Conservation (phyloP, 495 filamentous ascomycete genomes). For the Penicillium ochrochloron region DNA sequence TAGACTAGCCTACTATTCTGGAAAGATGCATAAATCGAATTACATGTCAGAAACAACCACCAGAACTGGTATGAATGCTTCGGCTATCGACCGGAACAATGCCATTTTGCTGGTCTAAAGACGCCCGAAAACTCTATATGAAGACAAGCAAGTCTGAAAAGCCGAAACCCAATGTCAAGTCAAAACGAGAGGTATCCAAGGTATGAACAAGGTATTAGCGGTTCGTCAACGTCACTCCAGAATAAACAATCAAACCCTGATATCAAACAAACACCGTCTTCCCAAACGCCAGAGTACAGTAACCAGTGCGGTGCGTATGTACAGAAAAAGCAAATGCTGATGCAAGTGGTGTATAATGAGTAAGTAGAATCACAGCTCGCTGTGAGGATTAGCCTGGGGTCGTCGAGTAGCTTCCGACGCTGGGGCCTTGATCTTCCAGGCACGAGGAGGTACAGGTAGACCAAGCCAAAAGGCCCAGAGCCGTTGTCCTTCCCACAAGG, state of each 20-base stretch:
- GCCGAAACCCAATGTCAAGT: not conserved
- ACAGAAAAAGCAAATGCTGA: constrained; percentile 16
- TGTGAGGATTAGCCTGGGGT: not conserved
- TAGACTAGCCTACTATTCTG: no score
- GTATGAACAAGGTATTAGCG: not conserved
- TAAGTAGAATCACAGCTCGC: constrained; percentile 53
- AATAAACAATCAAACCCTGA: constrained; percentile 2
- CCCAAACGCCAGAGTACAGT: constrained; percentile 17
- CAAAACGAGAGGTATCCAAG: not conserved
- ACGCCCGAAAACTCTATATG: not conserved
- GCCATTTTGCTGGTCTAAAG: not conserved
- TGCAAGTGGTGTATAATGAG: constrained; percentile 7
- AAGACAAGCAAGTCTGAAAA: constrained; percentile 1
- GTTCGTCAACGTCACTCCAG: constrained; percentile 9
- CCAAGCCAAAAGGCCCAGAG: constrained; percentile 82
- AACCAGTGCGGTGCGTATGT: constrained; percentile 15
- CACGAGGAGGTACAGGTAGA: constrained; percentile 68
- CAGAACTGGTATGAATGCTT: not conserved
- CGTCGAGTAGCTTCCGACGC: constrained; percentile 3
- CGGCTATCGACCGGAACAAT: not conserved
- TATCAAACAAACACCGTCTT: constrained; percentile 5
- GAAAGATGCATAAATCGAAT: no score
- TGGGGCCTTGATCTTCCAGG: constrained; percentile 65
- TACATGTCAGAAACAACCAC: no score
- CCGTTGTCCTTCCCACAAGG: constrained; percentile 61